These are phyloP conservation scores for Onygena corvina DNA, from an alignment of 2,329 filamentous ascomycete genomes.

Conservation along the genomic window DNA sequence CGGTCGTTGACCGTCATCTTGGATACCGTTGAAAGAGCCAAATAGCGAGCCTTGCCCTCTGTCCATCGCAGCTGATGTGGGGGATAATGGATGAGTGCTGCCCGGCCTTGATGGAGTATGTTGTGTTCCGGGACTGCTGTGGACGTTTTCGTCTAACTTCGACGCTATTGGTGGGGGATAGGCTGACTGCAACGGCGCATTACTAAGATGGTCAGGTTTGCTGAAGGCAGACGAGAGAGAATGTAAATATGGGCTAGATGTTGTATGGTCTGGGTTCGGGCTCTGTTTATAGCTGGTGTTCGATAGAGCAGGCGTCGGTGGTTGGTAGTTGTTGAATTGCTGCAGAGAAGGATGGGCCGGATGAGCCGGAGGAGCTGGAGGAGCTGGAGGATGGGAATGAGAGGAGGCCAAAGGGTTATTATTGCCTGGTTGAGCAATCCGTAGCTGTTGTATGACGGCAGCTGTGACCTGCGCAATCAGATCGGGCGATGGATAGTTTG, in stretches of 20 bases:
- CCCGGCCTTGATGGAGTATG: neutral
- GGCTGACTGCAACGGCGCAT: conserved; percentile 20
- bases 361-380: conserved; percentile 20
- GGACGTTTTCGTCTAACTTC: conserved; percentile 18
- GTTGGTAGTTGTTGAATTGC: conserved; percentile 30
- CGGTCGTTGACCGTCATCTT: conserved; percentile 21
- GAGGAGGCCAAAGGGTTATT: too few species aligned
- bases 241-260: neutral
- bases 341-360: conserved; percentile 35
- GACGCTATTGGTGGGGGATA: conserved; percentile 47
- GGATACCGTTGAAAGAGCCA: neutral
- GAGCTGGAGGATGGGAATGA: conserved; percentile 26
- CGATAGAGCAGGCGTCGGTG: conserved; percentile 15
- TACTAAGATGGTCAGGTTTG: neutral
- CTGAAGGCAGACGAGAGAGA: neutral
- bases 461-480: conserved; percentile 24
- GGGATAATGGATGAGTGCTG: neutral
- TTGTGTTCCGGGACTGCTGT: neutral
- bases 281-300: conserved; percentile 3
- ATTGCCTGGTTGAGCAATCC: conserved; percentile 31
- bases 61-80: neutral
- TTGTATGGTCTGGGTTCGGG: conserved; percentile 25
- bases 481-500: conserved; percentile 9
- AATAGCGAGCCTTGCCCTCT: neutral
- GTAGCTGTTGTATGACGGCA: conserved; percentile 39